Percentiles rank a stretch among this genome's conserved stretches.
Conservation (phyloP, 2,329 filamentous ascomycete species). For the Didymella pomorum region DNA sequence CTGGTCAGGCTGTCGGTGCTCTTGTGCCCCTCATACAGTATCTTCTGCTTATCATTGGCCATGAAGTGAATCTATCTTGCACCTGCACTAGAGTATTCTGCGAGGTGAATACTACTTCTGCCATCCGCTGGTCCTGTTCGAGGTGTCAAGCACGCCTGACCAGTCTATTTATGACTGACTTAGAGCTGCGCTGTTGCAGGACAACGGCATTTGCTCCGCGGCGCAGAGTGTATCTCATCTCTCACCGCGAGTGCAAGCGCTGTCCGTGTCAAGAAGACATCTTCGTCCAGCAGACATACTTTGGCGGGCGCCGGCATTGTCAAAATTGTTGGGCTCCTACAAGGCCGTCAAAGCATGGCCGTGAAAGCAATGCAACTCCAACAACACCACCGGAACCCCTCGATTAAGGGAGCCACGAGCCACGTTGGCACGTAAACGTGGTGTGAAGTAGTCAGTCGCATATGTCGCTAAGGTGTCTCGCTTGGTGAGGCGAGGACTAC, state of each 20-base stretch:
- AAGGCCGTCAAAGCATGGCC: too few relatives aligned
- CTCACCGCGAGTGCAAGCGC: neutral
- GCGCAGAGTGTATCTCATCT: neutral
- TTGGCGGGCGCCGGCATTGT: neutral
- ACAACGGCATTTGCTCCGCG: neutral
- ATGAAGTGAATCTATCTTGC: neutral
- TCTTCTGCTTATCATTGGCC: constrained; percentile 4
- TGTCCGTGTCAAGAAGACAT: neutral
- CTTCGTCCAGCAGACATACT: neutral
- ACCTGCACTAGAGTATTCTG: neutral
- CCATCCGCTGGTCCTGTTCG: neutral
- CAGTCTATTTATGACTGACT: neutral
- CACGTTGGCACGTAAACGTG: neutral
- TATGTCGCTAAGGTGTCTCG: neutral
- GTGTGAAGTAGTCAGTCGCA: neutral
- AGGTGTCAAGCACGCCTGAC: neutral
- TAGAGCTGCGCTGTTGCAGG: neutral
- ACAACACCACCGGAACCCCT: neutral
- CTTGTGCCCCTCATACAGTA: constrained; percentile 4
- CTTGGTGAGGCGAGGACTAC: constrained; percentile 6
- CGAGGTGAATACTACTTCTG: neutral
- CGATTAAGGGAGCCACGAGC: neutral
- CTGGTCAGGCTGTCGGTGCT: neutral
- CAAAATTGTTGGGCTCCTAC: neutral
- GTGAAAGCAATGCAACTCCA: neutral